Evolutionary conservation across 73 alveolate species (phyloP), one percentile per base, ranked within the genome.

Genomic region (Breviolum minutum): DNA sequence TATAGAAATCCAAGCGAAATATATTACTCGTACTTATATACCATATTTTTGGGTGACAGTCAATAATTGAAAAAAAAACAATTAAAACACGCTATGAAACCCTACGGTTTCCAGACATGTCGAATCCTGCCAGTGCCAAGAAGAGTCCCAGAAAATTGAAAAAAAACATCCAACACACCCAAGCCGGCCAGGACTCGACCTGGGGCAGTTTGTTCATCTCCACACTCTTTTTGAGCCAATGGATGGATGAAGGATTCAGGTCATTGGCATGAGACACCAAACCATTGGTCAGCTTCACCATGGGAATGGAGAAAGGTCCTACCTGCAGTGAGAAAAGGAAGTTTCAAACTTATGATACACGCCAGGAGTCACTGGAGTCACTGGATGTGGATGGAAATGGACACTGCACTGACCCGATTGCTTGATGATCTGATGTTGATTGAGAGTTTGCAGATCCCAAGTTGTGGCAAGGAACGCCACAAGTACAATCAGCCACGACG

Each of bases 161-260:
- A 40, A 68, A 14, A 68, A 14, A 40, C 54, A 40, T 40, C 54
- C n/a, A n/a, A n/a, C n/a, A n/a, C n/a, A n/a, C n/a, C n/a, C n/a
- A n/a, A n/a, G n/a, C 54, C 54, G 3, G 54, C 54, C 54, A 40
- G 54, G 54, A 40, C 54, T 70, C 12, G 77, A 62, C 77, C 60
- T 60, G 61, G 29, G 93, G 94, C 88, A 90, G 48, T 30, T 90
- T 90, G 87, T 90, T 90, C 68, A 90, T 80, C 88, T 30, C 77
- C 74, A 22, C 71, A 26, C 96, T 71, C 71, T 71, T 69, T 61
- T 73, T 86, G 7, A 90, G 96, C 96, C 96, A 90, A 2, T 69
- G 96, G 77, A 90, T 54, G 62, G 96, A 90, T 14, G 96, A 70
- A 19, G 96, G 96, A 24, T 90, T 90, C 87, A 90, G 87, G 87